A percentile compares a stretch with the other conserved stretches of the same genome.
phyloP scores from a whole-genome alignment of 202 grass and related monocot genomes.

The Hordeum pubiflorum region DNA sequence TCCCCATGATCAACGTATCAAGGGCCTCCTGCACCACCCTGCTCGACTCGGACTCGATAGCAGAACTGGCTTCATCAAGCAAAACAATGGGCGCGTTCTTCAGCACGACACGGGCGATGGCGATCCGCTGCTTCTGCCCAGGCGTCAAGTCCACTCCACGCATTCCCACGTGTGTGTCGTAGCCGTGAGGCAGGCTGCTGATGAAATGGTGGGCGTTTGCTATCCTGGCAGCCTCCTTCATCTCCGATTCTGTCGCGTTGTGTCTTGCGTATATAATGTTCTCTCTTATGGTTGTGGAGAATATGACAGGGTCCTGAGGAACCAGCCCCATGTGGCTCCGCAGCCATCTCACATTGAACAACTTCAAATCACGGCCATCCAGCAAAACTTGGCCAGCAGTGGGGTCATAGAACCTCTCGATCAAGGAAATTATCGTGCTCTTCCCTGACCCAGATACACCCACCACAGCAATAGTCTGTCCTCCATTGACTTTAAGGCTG shows the following conservation, averaged over 20 bases:
- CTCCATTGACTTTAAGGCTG: conserved; percentile 78
- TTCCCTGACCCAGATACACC: conserved; percentile 92
- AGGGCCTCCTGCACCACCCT: conserved; percentile 89
- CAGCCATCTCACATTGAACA: conserved; percentile 94
- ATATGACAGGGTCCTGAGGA: conserved; percentile 96
- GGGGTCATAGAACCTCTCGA: conserved; percentile 92
- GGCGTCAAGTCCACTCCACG: conserved; percentile 85
- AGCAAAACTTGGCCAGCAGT: conserved; percentile 70
- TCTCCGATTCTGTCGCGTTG: conserved; percentile 85
- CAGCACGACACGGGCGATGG: conserved; percentile 81
- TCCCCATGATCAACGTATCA: conserved; percentile 87
- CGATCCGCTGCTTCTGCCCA: conserved; percentile 89
- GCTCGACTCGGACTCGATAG: conserved; percentile 91
- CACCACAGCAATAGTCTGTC: conserved; percentile 90
- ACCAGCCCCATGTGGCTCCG: conserved; percentile 86
- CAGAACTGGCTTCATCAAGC: conserved; percentile 82
- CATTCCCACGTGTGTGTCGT: conserved; percentile 91
- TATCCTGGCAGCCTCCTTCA: conserved; percentile 93
- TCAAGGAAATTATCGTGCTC: conserved; percentile 86
- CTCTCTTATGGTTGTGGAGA: conserved; percentile 94
- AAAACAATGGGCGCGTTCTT: conserved; percentile 96
- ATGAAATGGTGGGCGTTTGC: conserved; percentile 97
- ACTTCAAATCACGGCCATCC: conserved; percentile 83
- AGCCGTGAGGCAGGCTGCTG: conserved; percentile 86
- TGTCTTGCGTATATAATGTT: conserved; percentile 96